Base-by-base conservation (phyloP, 2,329 filamentous ascomycete genomes). In the Cordyceps javanica region DNA sequence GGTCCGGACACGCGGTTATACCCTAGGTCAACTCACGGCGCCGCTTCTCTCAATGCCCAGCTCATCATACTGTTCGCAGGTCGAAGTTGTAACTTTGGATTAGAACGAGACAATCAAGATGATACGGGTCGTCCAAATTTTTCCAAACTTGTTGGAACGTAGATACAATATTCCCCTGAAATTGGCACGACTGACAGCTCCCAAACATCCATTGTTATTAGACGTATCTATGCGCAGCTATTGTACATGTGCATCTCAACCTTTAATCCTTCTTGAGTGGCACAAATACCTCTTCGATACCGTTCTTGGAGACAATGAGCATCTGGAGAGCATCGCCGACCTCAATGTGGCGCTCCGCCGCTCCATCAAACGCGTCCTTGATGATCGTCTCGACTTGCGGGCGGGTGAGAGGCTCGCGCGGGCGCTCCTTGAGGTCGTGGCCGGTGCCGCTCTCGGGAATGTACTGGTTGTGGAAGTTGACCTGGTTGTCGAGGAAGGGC, bases 381-480 rank as follows among this genome's bases (percentile, higher is more conserved):
- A 99, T 93, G 67, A 99, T 72, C 62, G 88, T 84, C 77, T 96
- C 89, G 28, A 96, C 93, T 60, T 88, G 85, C 56, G 82, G 76
- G 68, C 84, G 81, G 28, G 86, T 80, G 68, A 97, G 76, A 53
- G 90, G 89, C 68, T 86, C 79, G 60, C 82, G 81, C 71, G 85
- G 81, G 65, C 87, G 82, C 74, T 88, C 83, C 77, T 89, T 77
- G 66, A 97, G 77, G 55, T 86, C 87, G 73, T 96, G 89, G 44
- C 93, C 93, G 60, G 83, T 82, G 58, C 91, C 91, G 66, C 89
- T 93, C 48, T 88, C 90, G 11, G 93, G 91, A 57, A 94, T 81
- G 72, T 96, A 96, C 79, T 97, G 93, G 73, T 99, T 99, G 83
- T 97, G 99, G 81, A 93, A 93, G 78, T 97, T 97, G 79, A 99